Evolutionary conservation across 2,329 filamentous ascomycete genomes (phyloP).

Genomic region (Aspergillus clavatus): DNA sequence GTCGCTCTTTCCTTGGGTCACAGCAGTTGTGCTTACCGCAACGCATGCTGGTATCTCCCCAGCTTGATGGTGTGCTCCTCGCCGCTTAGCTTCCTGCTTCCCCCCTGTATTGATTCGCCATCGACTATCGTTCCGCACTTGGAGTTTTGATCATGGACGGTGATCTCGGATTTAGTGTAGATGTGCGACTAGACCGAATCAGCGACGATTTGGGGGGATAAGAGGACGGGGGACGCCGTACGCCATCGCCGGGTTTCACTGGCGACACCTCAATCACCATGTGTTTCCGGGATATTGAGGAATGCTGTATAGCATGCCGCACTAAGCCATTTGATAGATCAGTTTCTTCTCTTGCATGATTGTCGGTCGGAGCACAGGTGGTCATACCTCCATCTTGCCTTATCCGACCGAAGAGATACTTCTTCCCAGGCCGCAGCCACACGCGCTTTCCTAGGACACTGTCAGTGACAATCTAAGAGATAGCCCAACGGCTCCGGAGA

Average conservation of each 20-base stretch:
- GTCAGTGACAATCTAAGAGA: conserved; percentile 42
- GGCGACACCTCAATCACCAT: conserved; percentile 67
- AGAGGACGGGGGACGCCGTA: conserved; percentile 38
- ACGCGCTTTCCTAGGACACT: conserved; percentile 57
- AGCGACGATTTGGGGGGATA: conserved; percentile 5
- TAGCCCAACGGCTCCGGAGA: too few species aligned
- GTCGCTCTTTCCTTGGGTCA: background rate
- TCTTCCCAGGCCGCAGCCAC: conserved; percentile 82
- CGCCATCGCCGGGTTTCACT: conserved; percentile 63
- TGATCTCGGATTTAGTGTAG: conserved; percentile 63
- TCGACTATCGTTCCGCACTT: conserved; percentile 80
- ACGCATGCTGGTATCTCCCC: conserved; percentile 61
- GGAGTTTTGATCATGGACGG: conserved; percentile 72
- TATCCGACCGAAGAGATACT: conserved; percentile 80
- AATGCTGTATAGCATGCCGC: conserved; percentile 68
- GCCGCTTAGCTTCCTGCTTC: conserved; percentile 52
- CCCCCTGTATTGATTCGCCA: conserved; percentile 63
- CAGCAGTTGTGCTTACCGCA: conserved; percentile 30
- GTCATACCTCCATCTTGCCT: conserved; percentile 54
- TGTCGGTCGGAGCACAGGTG: conserved; percentile 1
- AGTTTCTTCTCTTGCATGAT: background rate
- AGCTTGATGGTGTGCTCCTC: conserved; percentile 63
- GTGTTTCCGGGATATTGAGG: conserved; percentile 84
- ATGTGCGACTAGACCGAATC: conserved; percentile 52
- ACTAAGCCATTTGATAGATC: conserved; percentile 40